Conservation (phyloP, 2,329 filamentous ascomycete species). For the Paracoccidioides brasiliensis region DNA sequence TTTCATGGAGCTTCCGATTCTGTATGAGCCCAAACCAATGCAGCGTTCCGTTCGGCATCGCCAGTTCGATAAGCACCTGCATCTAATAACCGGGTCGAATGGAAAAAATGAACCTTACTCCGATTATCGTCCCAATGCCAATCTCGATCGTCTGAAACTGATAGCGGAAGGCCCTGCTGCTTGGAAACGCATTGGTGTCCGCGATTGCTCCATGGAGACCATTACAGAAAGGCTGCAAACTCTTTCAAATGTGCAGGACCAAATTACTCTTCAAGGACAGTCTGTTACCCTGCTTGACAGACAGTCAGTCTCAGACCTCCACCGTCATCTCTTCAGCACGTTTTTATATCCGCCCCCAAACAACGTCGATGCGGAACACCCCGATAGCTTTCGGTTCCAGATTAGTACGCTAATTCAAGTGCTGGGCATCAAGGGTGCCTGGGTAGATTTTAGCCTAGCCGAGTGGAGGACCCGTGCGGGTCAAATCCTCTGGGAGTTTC, state of each 20-base stretch:
- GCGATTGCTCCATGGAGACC: slow-evolving; percentile 22
- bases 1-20: slow-evolving; percentile 34
- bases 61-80: slow-evolving; percentile 19
- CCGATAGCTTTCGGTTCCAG: slow-evolving; percentile 31
- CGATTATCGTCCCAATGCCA: slow-evolving; percentile 22
- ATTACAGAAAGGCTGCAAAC: slow-evolving; percentile 24
- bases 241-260: slow-evolving; percentile 23
- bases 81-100: not conserved
- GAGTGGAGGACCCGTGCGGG: slow-evolving; percentile 36
- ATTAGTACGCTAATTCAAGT: slow-evolving; percentile 33
- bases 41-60: slow-evolving; percentile 10
- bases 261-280: slow-evolving; percentile 20
- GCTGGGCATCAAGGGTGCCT: slow-evolving; percentile 31
- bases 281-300: slow-evolving; percentile 25
- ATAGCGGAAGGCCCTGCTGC: slow-evolving; percentile 25
- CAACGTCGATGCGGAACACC: slow-evolving; percentile 15
- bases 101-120: slow-evolving; percentile 21
- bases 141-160: slow-evolving; percentile 24
- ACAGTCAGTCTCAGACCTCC: slow-evolving; percentile 21
- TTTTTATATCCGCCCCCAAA: slow-evolving; percentile 27
- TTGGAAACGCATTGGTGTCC: slow-evolving; percentile 32
- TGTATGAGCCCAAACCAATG: slow-evolving; percentile 6
- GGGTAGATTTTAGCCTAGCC: slow-evolving; percentile 35
- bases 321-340: slow-evolving; percentile 24
- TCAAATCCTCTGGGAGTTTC: slow-evolving; percentile 32